A percentile compares a stretch with the other conserved stretches of the same genome.
Conservation (phyloP, 192 early-diverging fungal species). For the Piromyces sp. region DNA sequence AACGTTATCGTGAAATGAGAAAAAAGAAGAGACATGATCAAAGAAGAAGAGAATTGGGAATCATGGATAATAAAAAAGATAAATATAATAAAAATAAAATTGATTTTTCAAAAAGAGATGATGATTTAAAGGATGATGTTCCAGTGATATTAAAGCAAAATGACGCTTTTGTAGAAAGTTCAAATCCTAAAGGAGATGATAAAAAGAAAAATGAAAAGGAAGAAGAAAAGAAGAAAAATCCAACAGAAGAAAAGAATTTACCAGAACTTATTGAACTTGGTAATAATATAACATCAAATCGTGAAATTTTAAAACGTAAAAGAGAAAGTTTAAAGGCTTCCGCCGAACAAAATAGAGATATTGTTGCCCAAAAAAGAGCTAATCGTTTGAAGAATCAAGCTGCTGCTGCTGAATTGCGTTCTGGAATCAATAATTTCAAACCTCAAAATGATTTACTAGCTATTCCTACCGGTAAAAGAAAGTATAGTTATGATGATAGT, state of each 20-base stretch:
- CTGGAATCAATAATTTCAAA: neutral
- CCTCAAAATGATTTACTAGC: neutral
- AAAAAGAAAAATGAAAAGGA: neutral
- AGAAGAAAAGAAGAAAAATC: neutral
- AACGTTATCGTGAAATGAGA: constrained; percentile 13
- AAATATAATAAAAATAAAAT: constrained; percentile 9
- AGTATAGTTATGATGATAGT: neutral
- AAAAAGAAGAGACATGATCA: constrained; percentile 11
- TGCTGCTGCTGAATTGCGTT: neutral
- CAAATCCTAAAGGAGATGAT: constrained; percentile 21
- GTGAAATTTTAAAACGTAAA: neutral
- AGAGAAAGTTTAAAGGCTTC: neutral
- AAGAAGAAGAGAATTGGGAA: constrained; percentile 4
- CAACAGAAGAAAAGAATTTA: neutral
- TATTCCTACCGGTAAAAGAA: neutral
- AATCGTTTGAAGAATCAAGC: neutral
- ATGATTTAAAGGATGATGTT: constrained; percentile 9
- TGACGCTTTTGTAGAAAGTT: constrained; percentile 43
- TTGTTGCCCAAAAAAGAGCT: neutral
- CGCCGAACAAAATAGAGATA: neutral
- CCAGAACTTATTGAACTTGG: neutral
- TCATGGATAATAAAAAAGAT: neutral
- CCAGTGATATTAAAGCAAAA: constrained; percentile 21
- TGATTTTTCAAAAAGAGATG: constrained; percentile 23
- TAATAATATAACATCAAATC: neutral